phyloP scores from a whole-genome alignment of 805 yeast species.

The Starmerella cellae region DNA sequence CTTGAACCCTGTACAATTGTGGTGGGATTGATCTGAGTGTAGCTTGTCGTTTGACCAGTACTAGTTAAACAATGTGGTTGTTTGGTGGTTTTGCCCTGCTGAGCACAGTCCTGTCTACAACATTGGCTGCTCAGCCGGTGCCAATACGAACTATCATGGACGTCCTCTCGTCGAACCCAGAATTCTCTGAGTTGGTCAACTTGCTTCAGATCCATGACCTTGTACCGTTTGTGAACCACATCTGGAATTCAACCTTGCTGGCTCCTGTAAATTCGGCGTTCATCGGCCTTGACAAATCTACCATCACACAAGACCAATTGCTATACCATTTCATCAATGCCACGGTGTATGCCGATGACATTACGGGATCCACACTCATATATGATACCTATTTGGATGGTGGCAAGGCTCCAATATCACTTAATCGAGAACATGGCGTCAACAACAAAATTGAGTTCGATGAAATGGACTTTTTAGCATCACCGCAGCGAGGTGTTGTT shows the following conservation, averaged over 20 bases:
- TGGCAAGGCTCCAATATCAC: constrained; percentile 13
- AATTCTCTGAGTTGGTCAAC: constrained; percentile 51
- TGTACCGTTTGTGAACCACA: constrained; percentile 45
- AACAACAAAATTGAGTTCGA: constrained; percentile 16
- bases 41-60: too few species aligned
- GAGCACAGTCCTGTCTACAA: too few species aligned
- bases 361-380: constrained; percentile 1
- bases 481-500: constrained; percentile 21
- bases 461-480: constrained; percentile 20
- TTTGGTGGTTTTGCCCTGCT: too few species aligned
- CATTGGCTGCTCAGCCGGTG: constrained; percentile 8
- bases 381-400: constrained; percentile 16
- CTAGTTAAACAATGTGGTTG: too few species aligned
- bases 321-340: constrained; percentile 27
- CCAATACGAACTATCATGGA: constrained; percentile 38
- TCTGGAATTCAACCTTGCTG: constrained; percentile 52
- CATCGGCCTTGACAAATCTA: constrained; percentile 21
- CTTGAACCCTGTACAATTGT: too few species aligned
- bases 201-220: constrained; percentile 49
- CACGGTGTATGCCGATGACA: constrained; percentile 11
- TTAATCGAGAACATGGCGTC: constrained; percentile 14
- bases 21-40: too few species aligned
- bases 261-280: constrained; percentile 79
- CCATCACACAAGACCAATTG: constrained; percentile 18
- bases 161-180: constrained; percentile 49